Base-by-base conservation (phyloP, 2,329 filamentous ascomycete species). In the Aureobasidium sp. region DNA sequence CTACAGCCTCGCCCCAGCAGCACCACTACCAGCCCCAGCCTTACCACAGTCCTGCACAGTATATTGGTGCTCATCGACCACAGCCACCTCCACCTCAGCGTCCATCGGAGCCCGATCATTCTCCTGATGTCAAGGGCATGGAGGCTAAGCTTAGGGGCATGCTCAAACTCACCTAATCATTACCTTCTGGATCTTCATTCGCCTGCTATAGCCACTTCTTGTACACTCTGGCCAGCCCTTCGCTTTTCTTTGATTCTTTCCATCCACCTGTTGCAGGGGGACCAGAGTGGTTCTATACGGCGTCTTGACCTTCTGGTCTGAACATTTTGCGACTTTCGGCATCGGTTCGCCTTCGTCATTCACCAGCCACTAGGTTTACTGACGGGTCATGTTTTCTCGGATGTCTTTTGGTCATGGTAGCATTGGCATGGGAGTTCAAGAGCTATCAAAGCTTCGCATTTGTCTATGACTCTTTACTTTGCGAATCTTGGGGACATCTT, bases 91-190 rank as follows among this genome's bases (percentile, higher is more conserved):
- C 53, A 3, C 60, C 62, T 22, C 61, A 42, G 37, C 45, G 42
- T 17, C 57, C 50, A 57, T 61, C 52, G 27, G 60, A 45, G 14
- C 47, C 39, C 59, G 47, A 47, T 54, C 31, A 56, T 60, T 60
- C 62, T 44, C 58, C 65, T 42, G 71, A 75, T 65, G 67, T 73
- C 27, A 68, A 70, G 58, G 66, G 67, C 29, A 75, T 76, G 69
- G 72, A 75, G 66, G 72, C 74, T 44, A 72, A 75, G 66, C 66
- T 76, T 65, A 69, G 72, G 65, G 70, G 73, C n/a, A 74, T 76
- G 67, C 67, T 76, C 39, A 73, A 73, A 60, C 63, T 72, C 49
- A 52, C 61, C 45, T 64, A 61, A 44, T 24, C 47, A 17, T 15
- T 4, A 3, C 44, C n/a, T 15, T 19, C 22, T 15, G 29, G 22